Conservation (phyloP, 352 stramenopile genomes). For the Phytophthora capsici region DNA sequence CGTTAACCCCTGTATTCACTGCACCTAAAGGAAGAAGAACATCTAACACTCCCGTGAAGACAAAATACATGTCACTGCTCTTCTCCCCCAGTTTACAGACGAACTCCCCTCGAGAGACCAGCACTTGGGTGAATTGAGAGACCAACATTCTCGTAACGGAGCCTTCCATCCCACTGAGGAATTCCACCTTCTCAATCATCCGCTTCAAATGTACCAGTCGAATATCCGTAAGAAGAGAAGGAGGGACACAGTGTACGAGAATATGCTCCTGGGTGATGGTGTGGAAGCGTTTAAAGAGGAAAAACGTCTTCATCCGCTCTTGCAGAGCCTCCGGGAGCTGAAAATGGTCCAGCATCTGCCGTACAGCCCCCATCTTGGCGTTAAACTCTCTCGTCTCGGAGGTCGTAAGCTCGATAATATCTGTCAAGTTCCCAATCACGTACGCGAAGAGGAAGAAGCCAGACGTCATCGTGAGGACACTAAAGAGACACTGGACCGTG, state of each 20-base stretch:
- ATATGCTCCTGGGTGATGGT: slow-evolving; percentile 74
- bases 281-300: slow-evolving; percentile 75
- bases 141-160: slow-evolving; percentile 74
- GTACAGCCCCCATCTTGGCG: slow-evolving; percentile 54
- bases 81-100: slow-evolving; percentile 65
- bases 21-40: slow-evolving; percentile 43
- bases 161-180: slow-evolving; percentile 61
- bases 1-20: background rate
- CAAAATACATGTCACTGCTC: slow-evolving; percentile 76
- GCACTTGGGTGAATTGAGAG: slow-evolving; percentile 66
- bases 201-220: slow-evolving; percentile 67
- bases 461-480: slow-evolving; percentile 60
- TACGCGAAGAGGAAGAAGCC: slow-evolving; percentile 84
- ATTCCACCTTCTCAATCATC: slow-evolving; percentile 77
- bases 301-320: slow-evolving; percentile 65
- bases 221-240: slow-evolving; percentile 74
- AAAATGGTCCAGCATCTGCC: slow-evolving; percentile 66
- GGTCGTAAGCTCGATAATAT: slow-evolving; percentile 68
- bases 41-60: slow-evolving; percentile 64
- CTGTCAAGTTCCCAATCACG: slow-evolving; percentile 77
- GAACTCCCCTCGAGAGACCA: slow-evolving; percentile 64
- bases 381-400: slow-evolving; percentile 71
- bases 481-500: slow-evolving; percentile 52
- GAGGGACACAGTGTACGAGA: slow-evolving; percentile 60
- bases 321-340: slow-evolving; percentile 45